phyloP scores from a whole-genome alignment of 148 eudicot genomes.

The Persicaria tinctoria region DNA sequence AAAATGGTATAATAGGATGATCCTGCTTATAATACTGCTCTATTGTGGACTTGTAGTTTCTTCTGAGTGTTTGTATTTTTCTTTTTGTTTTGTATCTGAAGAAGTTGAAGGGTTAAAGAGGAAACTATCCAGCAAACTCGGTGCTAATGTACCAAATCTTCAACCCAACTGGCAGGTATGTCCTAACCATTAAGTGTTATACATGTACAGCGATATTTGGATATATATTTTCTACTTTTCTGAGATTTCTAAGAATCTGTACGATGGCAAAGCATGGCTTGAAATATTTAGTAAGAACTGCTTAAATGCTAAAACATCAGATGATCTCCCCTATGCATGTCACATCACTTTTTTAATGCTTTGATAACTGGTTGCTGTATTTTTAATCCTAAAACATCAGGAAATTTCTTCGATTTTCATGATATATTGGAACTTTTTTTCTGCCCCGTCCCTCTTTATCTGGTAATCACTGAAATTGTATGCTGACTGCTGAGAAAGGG shows the following conservation, averaged over 20 bases:
- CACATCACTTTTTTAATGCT: neutral
- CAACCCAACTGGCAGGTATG: slow-evolving; percentile 84
- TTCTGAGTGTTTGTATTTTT: neutral
- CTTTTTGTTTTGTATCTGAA: slow-evolving; percentile 16
- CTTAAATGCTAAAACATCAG: neutral
- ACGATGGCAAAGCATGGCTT: neutral
- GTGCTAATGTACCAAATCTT: slow-evolving; percentile 47
- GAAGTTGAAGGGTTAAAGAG: slow-evolving; percentile 76
- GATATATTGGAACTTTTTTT: too few relatives aligned
- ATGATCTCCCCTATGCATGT: neutral
- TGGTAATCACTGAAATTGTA: neutral
- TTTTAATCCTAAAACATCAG: too few relatives aligned
- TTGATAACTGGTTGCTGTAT: too few relatives aligned
- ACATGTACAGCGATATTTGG: neutral
- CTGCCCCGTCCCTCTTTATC: neutral
- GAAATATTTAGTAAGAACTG: neutral
- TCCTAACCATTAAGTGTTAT: neutral
- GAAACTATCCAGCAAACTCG: slow-evolving; percentile 69
- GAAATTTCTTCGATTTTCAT: too few relatives aligned
- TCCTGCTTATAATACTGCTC: neutral
- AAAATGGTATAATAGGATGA: slow-evolving; percentile 53
- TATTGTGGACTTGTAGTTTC: neutral
- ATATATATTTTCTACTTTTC: neutral
- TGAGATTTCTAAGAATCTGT: neutral
- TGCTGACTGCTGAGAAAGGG: neutral